phyloP scores from a whole-genome alignment of 2,329 filamentous ascomycete genomes.

The Trichoderma atroviride region DNA sequence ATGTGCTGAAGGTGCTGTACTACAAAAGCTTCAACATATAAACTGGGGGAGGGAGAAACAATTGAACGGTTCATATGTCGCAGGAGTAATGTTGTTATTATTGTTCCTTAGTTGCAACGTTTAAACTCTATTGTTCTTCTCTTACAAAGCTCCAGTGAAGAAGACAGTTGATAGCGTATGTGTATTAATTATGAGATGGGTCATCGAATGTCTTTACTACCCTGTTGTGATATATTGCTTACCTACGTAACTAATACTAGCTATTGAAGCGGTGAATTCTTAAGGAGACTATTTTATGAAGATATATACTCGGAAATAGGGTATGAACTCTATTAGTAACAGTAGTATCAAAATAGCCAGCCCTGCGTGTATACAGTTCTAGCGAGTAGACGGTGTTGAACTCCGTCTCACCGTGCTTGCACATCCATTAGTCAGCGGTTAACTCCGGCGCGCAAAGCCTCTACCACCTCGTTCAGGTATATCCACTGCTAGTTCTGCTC shows the following conservation, averaged over 20 bases:
- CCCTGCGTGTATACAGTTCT: not conserved
- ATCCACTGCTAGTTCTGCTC: not conserved
- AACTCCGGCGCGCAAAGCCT: not conserved
- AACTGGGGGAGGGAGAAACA: not conserved
- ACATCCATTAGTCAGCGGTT: not conserved
- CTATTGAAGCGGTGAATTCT: not conserved
- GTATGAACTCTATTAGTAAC: too few relatives aligned
- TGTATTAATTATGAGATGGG: too few relatives aligned
- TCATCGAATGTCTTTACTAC: too few relatives aligned
- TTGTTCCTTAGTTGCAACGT: too few relatives aligned
- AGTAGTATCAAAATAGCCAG: too few relatives aligned
- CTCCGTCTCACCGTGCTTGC: not conserved
- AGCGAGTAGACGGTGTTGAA: not conserved
- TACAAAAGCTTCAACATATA: not conserved
- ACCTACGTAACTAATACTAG: not conserved
- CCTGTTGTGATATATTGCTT: too few relatives aligned
- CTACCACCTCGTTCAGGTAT: not conserved
- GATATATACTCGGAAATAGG: too few relatives aligned
- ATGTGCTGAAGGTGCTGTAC: not conserved
- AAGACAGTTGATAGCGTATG: too few relatives aligned
- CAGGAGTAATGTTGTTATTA: too few relatives aligned
- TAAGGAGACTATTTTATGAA: not conserved
- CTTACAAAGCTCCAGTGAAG: too few relatives aligned
- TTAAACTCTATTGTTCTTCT: too few relatives aligned
- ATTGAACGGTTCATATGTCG: too few relatives aligned